Conservation (phyloP, 192 early-diverging fungal species). For the Coemansia sp. region DNA sequence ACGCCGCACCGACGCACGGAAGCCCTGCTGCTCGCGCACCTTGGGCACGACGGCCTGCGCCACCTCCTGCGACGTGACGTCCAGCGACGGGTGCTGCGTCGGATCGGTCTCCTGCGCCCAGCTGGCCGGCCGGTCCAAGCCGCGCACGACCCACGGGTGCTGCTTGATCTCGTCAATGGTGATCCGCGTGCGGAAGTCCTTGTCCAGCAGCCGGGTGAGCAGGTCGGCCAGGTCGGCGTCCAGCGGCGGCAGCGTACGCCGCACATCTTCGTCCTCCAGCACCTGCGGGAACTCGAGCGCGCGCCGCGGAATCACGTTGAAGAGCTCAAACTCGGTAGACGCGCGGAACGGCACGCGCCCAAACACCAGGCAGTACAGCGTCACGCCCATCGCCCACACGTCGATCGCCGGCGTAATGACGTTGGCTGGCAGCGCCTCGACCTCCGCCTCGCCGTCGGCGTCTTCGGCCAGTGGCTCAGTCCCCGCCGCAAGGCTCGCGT, state of each 20-base stretch:
- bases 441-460: slow-evolving; percentile 15
- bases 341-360: slow-evolving; percentile 92
- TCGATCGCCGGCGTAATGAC: slow-evolving; percentile 87
- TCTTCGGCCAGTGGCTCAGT: slow-evolving; percentile 14
- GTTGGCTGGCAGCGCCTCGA: slow-evolving; percentile 38
- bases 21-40: slow-evolving; percentile 29
- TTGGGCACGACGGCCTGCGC: slow-evolving; percentile 52
- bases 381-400: slow-evolving; percentile 97
- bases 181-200: slow-evolving; percentile 80
- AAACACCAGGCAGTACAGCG: slow-evolving; percentile 90
- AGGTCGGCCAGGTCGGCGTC: slow-evolving; percentile 67
- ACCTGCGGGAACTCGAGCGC: slow-evolving; percentile 55
- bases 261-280: slow-evolving; percentile 19
- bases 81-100: slow-evolving; percentile 58
- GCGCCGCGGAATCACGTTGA: slow-evolving; percentile 80
- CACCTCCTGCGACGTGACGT: slow-evolving; percentile 81
- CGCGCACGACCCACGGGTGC: slow-evolving; percentile 86
- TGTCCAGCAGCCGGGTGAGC: slow-evolving; percentile 71
- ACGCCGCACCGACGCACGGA: slow-evolving; percentile 37
- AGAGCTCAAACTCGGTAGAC: slow-evolving; percentile 93
- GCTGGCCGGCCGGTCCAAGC: slow-evolving; percentile 57
- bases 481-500: slow-evolving; percentile 6
- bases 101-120: slow-evolving; percentile 85
- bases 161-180: slow-evolving; percentile 86
- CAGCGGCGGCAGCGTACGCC: slow-evolving; percentile 37